Evolutionary conservation across 2,329 filamentous ascomycete genomes (phyloP).

Genomic region (Coniosporium uncinatum): DNA sequence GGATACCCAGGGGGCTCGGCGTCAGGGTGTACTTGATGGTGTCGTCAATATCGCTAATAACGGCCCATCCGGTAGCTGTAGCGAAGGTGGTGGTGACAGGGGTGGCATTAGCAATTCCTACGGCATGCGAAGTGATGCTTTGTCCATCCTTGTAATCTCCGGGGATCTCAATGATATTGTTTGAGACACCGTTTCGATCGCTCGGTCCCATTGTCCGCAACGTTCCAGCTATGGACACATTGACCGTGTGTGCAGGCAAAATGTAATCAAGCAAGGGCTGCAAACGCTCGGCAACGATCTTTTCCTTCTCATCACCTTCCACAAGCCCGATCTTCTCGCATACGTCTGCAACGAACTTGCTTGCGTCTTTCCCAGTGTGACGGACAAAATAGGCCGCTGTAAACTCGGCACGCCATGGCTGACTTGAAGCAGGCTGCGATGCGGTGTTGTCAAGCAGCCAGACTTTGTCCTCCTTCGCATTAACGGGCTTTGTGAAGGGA

Average conservation of each 20-base stretch:
- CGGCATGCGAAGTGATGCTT: constrained; percentile 18
- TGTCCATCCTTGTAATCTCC: constrained; percentile 28
- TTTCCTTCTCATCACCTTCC: constrained; percentile 40
- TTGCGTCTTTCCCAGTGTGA: constrained; percentile 59
- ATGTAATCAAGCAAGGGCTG: constrained; percentile 76
- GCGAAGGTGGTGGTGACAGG: constrained; percentile 71
- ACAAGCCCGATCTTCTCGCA: constrained; percentile 63
- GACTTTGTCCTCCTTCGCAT: constrained; percentile 62
- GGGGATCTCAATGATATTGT: constrained; percentile 51
- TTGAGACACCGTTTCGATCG: constrained; percentile 66
- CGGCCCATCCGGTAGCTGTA: constrained; percentile 72
- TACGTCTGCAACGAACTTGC: constrained; percentile 64
- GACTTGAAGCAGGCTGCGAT: constrained; percentile 43
- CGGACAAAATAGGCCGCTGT: constrained; percentile 77
- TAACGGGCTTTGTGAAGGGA: constrained; percentile 37
- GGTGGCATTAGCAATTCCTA: constrained; percentile 27
- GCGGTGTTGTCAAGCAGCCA: constrained; percentile 94
- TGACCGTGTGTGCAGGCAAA: constrained; percentile 62
- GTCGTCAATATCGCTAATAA: constrained; percentile 91
- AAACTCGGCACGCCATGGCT: constrained; percentile 75
- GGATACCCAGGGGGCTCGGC: constrained; percentile 71
- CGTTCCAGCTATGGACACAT: constrained; percentile 48
- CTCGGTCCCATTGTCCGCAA: constrained; percentile 55
- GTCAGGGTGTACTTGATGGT: constrained; percentile 93
- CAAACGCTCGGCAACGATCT: constrained; percentile 61